A percentile compares a stretch with the other conserved stretches of the same genome.
phyloP scores from a whole-genome alignment of 1,139 yeast species.

The Nakaseomyces uthaithaninus region DNA sequence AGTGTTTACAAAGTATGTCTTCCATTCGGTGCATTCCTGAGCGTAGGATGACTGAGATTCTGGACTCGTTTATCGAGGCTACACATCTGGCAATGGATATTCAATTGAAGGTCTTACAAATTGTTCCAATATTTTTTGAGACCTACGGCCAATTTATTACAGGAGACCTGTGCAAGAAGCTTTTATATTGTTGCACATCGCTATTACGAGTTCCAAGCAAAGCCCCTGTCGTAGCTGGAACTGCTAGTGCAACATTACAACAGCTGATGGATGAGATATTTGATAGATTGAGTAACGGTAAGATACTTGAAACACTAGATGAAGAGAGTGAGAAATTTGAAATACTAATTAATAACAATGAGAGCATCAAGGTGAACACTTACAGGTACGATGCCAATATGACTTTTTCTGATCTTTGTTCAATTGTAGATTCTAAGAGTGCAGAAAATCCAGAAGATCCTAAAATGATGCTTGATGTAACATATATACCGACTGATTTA shows the following conservation, averaged over 20 bases:
- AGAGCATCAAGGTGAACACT: slow-evolving; percentile 39
- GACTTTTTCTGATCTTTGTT: slow-evolving; percentile 64
- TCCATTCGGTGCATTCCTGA: slow-evolving; percentile 44
- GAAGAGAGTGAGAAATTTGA: slow-evolving; percentile 31
- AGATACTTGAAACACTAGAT: slow-evolving; percentile 30
- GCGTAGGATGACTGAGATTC: slow-evolving; percentile 43
- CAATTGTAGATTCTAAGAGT: slow-evolving; percentile 43
- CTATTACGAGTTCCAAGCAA: slow-evolving; percentile 61
- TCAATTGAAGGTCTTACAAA: slow-evolving; percentile 79
- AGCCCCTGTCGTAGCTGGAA: slow-evolving; percentile 72
- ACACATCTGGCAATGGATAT: slow-evolving; percentile 72
- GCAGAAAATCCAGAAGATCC: slow-evolving; percentile 34
- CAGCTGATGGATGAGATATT: slow-evolving; percentile 71
- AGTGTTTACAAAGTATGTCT: slow-evolving; percentile 56
- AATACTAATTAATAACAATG: slow-evolving; percentile 40
- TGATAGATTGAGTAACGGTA: slow-evolving; percentile 40
- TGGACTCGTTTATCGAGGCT: slow-evolving; percentile 65
- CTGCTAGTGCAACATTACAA: slow-evolving; percentile 88
- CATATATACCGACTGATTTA: slow-evolving; percentile 54
- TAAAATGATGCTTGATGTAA: slow-evolving; percentile 39
- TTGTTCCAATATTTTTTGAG: slow-evolving; percentile 67
- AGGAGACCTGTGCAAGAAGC: slow-evolving; percentile 49
- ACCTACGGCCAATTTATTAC: slow-evolving; percentile 48
- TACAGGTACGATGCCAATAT: slow-evolving; percentile 61
- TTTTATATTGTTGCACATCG: slow-evolving; percentile 59